These are phyloP conservation scores for Marchantia polymorpha DNA, from an alignment of 225 moss, liverwort and hornwort genomes.

Conservation along the genomic window DNA sequence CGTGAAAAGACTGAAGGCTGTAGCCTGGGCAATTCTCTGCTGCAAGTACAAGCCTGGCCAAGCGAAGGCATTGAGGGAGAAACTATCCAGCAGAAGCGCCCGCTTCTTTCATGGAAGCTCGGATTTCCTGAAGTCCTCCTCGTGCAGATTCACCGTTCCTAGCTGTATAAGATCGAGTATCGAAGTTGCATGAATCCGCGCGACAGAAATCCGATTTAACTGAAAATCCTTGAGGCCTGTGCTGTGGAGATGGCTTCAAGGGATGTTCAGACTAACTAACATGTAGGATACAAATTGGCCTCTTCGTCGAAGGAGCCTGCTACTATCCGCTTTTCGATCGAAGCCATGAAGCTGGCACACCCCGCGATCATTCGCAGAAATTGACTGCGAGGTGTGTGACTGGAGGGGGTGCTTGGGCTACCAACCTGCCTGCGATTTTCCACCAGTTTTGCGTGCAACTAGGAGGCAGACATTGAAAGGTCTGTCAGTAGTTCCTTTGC, in stretches of 20 bases:
- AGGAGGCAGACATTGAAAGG: neutral
- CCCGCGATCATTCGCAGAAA: neutral
- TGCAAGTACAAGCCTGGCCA: constrained; percentile 32
- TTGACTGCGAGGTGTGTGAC: neutral
- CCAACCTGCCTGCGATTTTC: neutral
- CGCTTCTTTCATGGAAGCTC: constrained; percentile 31
- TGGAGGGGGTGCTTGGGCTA: neutral
- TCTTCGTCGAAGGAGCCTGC: neutral
- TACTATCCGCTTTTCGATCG: neutral
- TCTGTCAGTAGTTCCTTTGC: neutral
- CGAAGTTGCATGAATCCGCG: constrained; percentile 22
- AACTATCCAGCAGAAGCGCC: constrained; percentile 32
- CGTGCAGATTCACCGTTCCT: constrained; percentile 40
- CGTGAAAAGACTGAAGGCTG: constrained; percentile 33
- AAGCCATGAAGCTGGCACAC: neutral
- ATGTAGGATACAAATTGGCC: neutral
- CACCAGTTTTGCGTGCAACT: neutral
- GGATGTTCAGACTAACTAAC: neutral
- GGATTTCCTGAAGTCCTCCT: constrained; percentile 28
- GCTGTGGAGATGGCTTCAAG: neutral
- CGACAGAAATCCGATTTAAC: neutral
- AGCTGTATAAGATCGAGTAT: constrained; percentile 35
- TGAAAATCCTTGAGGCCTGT: neutral
- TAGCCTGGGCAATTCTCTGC: constrained; percentile 46
- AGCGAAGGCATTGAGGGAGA: constrained; percentile 30